A percentile compares a stretch with the other conserved stretches of the same genome.
Evolutionary conservation across 768 basidiomycete species (phyloP).

Genomic region (Amanita inopinata): DNA sequence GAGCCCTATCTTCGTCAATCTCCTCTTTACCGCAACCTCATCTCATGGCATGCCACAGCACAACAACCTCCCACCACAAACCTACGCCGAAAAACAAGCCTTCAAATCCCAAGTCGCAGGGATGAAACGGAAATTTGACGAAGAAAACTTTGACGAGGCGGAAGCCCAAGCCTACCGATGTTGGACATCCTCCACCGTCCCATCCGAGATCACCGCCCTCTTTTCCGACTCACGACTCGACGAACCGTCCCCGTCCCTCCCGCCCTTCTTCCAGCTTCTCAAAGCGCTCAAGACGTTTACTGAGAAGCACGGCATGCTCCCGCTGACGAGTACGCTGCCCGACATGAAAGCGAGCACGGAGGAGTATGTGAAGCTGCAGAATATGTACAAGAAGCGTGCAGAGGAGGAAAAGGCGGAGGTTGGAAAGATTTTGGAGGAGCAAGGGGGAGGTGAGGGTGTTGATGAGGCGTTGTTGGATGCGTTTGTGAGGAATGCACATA

Average conservation of each 20-base stretch:
- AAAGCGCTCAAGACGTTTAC: conserved; percentile 62
- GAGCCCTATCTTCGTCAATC: conserved; percentile 16
- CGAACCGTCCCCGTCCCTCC: conserved; percentile 11
- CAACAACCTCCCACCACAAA: conserved; percentile 46
- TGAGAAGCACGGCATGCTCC: conserved; percentile 51
- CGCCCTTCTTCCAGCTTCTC: conserved; percentile 73
- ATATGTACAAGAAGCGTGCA: conserved; percentile 72
- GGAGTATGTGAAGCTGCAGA: conserved; percentile 78
- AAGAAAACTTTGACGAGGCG: conserved; percentile 98
- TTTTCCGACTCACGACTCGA: conserved; percentile 50
- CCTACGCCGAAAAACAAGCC: conserved; percentile 57
- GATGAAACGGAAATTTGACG: conserved; percentile 69
- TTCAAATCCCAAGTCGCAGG: conserved; percentile 64
- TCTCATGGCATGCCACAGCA: conserved; percentile 38
- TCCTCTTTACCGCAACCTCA: background rate
- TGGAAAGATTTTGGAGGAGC: conserved; percentile 23
- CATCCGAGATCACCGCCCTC: conserved; percentile 53
- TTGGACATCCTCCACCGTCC: conserved; percentile 55
- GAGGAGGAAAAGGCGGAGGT: conserved; percentile 56
- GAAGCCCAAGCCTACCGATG: conserved; percentile 78
- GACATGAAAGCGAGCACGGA: conserved; percentile 93
- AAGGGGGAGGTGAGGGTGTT: conserved; percentile 23
- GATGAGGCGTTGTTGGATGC: conserved; percentile 49
- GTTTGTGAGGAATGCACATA: conserved; percentile 79
- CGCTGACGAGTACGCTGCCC: conserved; percentile 78